Evolutionary conservation across 2,329 filamentous ascomycete species (phyloP).

Genomic region (Venturiaceae sp.): DNA sequence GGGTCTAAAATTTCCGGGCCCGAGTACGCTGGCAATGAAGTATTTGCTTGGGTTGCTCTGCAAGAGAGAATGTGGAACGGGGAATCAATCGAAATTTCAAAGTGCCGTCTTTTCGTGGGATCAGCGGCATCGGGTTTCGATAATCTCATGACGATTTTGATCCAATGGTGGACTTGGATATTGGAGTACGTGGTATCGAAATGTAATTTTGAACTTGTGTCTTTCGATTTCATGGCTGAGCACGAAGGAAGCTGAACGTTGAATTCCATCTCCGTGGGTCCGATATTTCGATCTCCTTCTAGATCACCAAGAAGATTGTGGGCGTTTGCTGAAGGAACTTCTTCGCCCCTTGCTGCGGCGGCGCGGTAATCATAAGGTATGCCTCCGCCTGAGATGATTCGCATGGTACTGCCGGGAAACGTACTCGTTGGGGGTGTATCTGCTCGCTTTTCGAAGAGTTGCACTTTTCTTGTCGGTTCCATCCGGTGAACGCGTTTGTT

Average conservation of each 20-base stretch:
- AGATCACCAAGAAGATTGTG: constrained; percentile 75
- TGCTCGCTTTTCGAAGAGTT: constrained; percentile 80
- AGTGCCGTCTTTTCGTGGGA: constrained; percentile 71
- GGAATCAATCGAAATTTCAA: constrained; percentile 93
- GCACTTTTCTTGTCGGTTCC: constrained; percentile 73
- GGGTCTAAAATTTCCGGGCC: constrained; percentile 33
- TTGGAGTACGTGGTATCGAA: constrained; percentile 92
- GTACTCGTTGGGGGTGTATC: constrained; percentile 64
- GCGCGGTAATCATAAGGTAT: constrained; percentile 54
- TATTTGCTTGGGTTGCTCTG: constrained; percentile 86
- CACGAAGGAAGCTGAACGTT: constrained; percentile 87
- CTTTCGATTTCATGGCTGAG: constrained; percentile 66
- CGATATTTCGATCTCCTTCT: constrained; percentile 66
- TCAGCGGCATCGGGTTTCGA: constrained; percentile 75
- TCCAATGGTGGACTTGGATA: constrained; percentile 92
- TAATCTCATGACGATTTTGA: constrained; percentile 93
- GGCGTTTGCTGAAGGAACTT: constrained; percentile 42
- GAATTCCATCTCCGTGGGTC: constrained; percentile 89
- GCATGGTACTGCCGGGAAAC: constrained; percentile 66
- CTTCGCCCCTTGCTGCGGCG: constrained; percentile 45
- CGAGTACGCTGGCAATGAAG: constrained; percentile 71
- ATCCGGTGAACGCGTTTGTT: constrained; percentile 78
- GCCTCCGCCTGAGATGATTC: constrained; percentile 71
- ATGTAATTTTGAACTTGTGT: constrained; percentile 57
- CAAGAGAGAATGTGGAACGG: constrained; percentile 91